Evolutionary conservation across 2,329 filamentous ascomycete species (phyloP).

Genomic region (Ophiognomonia clavigignenti-juglandacearum): DNA sequence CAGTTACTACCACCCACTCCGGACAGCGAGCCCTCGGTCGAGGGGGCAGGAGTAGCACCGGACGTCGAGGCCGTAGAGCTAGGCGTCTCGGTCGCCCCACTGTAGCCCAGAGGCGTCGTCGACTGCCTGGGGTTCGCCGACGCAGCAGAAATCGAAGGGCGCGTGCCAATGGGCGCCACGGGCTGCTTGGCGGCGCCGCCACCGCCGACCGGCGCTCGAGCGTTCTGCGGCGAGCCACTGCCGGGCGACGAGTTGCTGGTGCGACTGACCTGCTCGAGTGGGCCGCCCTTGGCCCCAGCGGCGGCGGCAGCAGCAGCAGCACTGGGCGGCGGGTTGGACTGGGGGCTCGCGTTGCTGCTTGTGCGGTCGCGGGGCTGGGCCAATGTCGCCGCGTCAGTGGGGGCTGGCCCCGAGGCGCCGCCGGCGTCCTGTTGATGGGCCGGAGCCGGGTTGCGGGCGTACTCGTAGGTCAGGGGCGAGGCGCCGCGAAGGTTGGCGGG

Average conservation of each 20-base stretch:
- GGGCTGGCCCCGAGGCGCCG: conserved; percentile 39
- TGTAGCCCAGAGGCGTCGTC: conserved; percentile 68
- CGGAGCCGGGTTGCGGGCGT: conserved; percentile 36
- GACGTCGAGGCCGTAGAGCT: conserved; percentile 54
- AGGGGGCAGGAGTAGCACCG: conserved; percentile 35
- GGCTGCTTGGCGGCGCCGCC: no score
- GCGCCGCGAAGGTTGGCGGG: conserved; percentile 65
- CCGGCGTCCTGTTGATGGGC: conserved; percentile 46
- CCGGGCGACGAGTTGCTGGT: conserved; percentile 82
- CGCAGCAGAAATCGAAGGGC: conserved; percentile 61
- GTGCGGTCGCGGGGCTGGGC: conserved; percentile 60
- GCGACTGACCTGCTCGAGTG: conserved; percentile 66
- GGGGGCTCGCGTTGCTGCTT: conserved; percentile 82
- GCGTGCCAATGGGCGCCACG: conserved; percentile 90
- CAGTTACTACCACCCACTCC: no score
- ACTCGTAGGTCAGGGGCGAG: conserved; percentile 76
- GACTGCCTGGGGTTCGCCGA: conserved; percentile 53
- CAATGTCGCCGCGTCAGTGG: conserved; percentile 38
- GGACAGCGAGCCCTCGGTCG: conserved; percentile 37
- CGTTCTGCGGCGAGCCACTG: conserved; percentile 64
- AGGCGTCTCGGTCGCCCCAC: conserved; percentile 39
- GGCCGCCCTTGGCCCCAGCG: conserved; percentile 48
- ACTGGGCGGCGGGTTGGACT: conserved; percentile 60
- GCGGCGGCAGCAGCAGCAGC: no score
- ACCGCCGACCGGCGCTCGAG: conserved; percentile 43